These are phyloP conservation scores for Rhodotorula sp. DNA, from an alignment of 1,284 basidiomycete genomes.

Conservation along the genomic window DNA sequence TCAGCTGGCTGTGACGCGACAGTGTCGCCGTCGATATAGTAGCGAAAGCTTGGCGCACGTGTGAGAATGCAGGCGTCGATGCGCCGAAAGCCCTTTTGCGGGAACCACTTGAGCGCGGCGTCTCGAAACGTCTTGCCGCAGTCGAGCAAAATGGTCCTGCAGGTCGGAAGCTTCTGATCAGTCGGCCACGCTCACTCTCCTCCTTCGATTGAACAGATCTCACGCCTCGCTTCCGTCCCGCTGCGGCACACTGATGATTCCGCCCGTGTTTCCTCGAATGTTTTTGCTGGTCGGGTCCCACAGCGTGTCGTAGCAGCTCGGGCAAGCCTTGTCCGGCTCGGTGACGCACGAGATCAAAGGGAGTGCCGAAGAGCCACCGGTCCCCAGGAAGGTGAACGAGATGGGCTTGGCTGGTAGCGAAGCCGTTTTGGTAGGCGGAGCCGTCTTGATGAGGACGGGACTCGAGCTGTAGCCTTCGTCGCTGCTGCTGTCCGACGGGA, in stretches of 20 bases:
- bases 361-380: constrained; percentile 29
- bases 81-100: constrained; percentile 64
- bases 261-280: constrained; percentile 70
- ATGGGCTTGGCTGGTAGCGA: not conserved
- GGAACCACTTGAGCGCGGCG: constrained; percentile 75
- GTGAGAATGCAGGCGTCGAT: constrained; percentile 77
- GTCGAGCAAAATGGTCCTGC: constrained; percentile 59
- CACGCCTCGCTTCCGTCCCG: constrained; percentile 52
- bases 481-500: not conserved
- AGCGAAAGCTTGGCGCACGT: constrained; percentile 53
- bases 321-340: constrained; percentile 29
- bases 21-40: too few relatives aligned
- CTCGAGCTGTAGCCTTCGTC: not conserved
- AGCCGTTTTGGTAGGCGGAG: not conserved
- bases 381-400: constrained; percentile 26
- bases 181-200: not conserved
- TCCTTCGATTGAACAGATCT: not conserved
- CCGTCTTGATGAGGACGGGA: too few relatives aligned
- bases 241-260: constrained; percentile 58
- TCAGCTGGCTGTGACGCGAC: not conserved
- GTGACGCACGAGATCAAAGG: constrained; percentile 42
- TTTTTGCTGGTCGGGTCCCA: constrained; percentile 63
- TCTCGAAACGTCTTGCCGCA: constrained; percentile 75
- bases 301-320: constrained; percentile 46
- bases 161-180: not conserved